Evolutionary conservation across 2,329 filamentous ascomycete genomes (phyloP), one percentile per base, ranked within the genome.

Genomic region (Venturia nashicola): DNA sequence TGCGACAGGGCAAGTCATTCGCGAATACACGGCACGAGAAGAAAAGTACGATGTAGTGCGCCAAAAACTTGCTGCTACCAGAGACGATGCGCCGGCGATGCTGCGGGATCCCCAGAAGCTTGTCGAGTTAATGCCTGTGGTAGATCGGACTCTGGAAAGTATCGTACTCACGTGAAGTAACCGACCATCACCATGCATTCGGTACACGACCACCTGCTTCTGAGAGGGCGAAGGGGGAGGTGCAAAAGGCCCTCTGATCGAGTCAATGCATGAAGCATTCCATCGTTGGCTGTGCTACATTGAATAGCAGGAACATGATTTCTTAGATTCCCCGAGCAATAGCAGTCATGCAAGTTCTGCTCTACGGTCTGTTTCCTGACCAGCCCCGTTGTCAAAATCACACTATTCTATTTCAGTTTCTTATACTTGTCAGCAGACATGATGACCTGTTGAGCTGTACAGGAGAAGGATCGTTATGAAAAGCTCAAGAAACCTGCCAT

Each of bases 11-110:
- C 84, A 89, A 71, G 87, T 97, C 39, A 87, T 96, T 39, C 81
- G 93, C 67, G 93, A 99, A 76, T 97, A 96, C 71, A 90, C 90
- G 23, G 87, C 88, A n/a, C 87, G 89, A 72, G 93, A 99, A 78
- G 88, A 88, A 61, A 82, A 78, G 62, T 97, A 95, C 73, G 87
- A 87, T 36, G 84, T 85, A 42, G 85, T 96, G 12, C 87, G 87
- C 73, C 70, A 81, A 77, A 77, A 75, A 68, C 74, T 85, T 43
- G 79, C 80, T 51, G 78, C 80, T 43, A 79, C 77, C 63, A 84
- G 87, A 3, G 88, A 93, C 70, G 90, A 92, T 71, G 82, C 91
- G 27, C 87, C 89, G 1, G 83, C 89, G 48, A 83, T 88, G 32
- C 79, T 96, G 76, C 82, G 91, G 69, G 91, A 97, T 74, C 83